These are phyloP conservation scores for Gnomoniopsis smithogilvyi DNA, from an alignment of 2,329 filamentous ascomycete species.

Conservation along the genomic window DNA sequence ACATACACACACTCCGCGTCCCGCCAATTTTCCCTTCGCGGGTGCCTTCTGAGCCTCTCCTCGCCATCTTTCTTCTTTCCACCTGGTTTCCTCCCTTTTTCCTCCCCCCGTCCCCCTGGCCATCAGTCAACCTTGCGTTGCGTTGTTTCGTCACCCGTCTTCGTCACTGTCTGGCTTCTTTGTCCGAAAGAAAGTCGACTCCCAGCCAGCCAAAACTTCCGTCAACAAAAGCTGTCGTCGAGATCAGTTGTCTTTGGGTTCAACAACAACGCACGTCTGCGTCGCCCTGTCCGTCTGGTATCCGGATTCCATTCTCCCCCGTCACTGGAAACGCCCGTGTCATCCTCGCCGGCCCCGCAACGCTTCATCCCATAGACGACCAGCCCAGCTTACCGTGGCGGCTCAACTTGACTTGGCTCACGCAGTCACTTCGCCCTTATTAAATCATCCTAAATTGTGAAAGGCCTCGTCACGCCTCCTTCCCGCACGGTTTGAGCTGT, in stretches of 20 bases:
- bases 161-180: not conserved
- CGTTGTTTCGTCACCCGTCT: not conserved
- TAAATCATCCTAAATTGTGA: not conserved
- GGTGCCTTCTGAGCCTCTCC: constrained; percentile 12
- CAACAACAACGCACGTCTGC: not conserved
- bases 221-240: not conserved
- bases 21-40: constrained; percentile 18
- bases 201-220: not conserved
- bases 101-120: not conserved
- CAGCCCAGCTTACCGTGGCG: not conserved
- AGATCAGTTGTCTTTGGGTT: not conserved
- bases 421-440: not conserved
- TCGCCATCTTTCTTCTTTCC: constrained; percentile 13
- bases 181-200: not conserved
- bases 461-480: not conserved
- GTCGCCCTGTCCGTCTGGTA: not conserved
- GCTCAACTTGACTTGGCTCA: not conserved
- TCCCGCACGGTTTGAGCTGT: not conserved
- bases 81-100: constrained; percentile 15
- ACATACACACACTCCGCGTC: constrained; percentile 14
- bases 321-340: not conserved
- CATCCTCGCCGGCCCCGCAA: not conserved
- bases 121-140: too few relatives aligned
- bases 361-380: not conserved
- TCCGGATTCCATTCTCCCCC: not conserved